Conservation (phyloP, 371 early-diverging fungal genomes). For the Actinomortierella wolfii region DNA sequence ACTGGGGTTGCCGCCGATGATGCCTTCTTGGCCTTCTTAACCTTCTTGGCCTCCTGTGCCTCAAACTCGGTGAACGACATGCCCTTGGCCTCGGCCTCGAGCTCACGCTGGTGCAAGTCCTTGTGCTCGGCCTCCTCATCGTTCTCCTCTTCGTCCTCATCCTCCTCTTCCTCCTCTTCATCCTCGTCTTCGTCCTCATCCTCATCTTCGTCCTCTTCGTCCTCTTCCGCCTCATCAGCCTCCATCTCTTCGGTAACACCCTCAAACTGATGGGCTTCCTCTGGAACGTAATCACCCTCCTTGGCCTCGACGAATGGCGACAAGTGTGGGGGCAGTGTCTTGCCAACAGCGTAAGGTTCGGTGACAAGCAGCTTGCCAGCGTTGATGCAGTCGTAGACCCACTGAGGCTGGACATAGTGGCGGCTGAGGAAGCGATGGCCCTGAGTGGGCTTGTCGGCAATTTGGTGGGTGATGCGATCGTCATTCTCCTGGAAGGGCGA, state of each 20-base stretch:
- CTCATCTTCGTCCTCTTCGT: conserved; percentile 48
- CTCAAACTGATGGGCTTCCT: conserved; percentile 49
- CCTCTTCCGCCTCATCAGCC: conserved; percentile 40
- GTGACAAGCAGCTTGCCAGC: conserved; percentile 74
- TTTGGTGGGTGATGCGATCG: conserved; percentile 84
- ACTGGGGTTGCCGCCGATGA: conserved; percentile 11
- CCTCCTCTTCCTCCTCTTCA: conserved; percentile 48
- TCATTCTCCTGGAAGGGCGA: conserved; percentile 83
- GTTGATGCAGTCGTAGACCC: conserved; percentile 95
- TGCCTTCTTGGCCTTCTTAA: conserved; percentile 51
- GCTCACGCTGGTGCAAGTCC: conserved; percentile 61
- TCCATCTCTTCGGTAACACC: conserved; percentile 52
- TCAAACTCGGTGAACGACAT: conserved; percentile 74
- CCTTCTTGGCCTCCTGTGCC: conserved; percentile 51
- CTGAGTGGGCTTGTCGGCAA: conserved; percentile 85
- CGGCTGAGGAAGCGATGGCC: conserved; percentile 69
- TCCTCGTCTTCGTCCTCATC: conserved; percentile 36
- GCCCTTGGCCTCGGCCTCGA: conserved; percentile 81
- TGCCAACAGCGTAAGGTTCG: conserved; percentile 81
- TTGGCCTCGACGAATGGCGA: conserved; percentile 90
- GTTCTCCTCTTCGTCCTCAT: conserved; percentile 45
- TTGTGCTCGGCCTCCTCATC: conserved; percentile 51
- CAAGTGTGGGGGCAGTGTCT: conserved; percentile 89
- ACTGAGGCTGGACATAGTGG: conserved; percentile 97
- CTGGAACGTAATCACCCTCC: conserved; percentile 89